Evolutionary conservation across 306 rosid species (phyloP).

Genomic region (Mucuna pruriens): DNA sequence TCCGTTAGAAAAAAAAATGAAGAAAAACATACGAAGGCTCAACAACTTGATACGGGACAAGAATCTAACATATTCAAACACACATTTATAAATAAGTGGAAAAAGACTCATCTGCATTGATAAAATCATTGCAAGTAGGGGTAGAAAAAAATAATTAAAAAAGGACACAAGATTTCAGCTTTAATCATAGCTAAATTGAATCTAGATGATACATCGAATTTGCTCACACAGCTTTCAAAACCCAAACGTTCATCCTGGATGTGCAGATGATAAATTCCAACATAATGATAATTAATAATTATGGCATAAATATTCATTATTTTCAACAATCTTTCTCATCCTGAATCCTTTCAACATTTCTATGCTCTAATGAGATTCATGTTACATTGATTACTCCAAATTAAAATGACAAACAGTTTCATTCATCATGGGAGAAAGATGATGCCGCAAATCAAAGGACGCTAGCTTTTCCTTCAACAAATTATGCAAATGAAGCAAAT

Average conservation of each 20-base stretch:
- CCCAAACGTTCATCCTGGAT: not conserved
- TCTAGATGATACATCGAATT: not conserved
- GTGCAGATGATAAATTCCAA: constrained; percentile 7
- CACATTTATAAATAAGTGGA: not conserved
- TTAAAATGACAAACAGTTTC: not conserved
- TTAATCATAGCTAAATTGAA: not conserved
- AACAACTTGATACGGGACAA: constrained; percentile 7
- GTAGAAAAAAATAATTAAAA: not conserved
- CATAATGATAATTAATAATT: not conserved
- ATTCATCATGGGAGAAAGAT: not conserved
- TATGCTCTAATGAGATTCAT: not conserved
- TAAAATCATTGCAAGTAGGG: not conserved
- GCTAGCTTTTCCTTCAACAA: not conserved
- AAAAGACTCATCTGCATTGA: not conserved
- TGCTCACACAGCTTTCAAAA: not conserved
- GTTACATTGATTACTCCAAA: constrained; percentile 12
- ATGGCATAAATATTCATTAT: not conserved
- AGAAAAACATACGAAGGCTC: not conserved
- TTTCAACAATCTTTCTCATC: not conserved
- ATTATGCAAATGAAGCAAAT: constrained; percentile 25
- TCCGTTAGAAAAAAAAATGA: not conserved
- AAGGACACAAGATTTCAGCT: not conserved
- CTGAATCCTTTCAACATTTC: not conserved
- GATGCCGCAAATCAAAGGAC: not conserved
- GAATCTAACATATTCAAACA: not conserved